Conservation (phyloP, 139 green algal genomes). For the Trebouxia sp. region DNA sequence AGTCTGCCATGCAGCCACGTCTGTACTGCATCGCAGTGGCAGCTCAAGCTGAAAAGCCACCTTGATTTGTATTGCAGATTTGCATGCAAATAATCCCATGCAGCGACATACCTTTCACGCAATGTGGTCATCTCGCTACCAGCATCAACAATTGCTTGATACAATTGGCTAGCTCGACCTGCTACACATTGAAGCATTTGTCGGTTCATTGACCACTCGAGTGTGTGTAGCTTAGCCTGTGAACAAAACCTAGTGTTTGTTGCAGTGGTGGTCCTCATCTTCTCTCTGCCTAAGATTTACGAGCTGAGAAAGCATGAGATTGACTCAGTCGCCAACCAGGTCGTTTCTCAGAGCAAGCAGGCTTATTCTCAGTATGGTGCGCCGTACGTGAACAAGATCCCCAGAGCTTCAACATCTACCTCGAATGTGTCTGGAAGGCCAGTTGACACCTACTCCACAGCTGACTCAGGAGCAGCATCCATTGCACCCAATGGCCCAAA, state of each 20-base stretch:
- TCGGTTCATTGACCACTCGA: neutral
- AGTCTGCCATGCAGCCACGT: too few relatives aligned
- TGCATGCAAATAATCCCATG: too few relatives aligned
- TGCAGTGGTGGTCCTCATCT: conserved; percentile 43
- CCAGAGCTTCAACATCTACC: conserved; percentile 29
- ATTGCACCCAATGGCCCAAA: conserved; percentile 11
- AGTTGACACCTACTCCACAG: neutral
- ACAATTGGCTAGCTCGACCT: too few relatives aligned
- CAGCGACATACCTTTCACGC: too few relatives aligned
- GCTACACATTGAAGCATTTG: too few relatives aligned
- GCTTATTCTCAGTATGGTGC: conserved; percentile 46
- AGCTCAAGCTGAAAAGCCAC: too few relatives aligned
- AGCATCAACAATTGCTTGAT: too few relatives aligned
- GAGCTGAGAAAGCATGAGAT: conserved; percentile 67
- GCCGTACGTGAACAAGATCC: conserved; percentile 43
- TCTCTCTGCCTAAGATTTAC: conserved; percentile 57
- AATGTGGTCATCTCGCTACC: too few relatives aligned
- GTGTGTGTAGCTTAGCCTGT: neutral
- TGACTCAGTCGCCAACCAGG: conserved; percentile 44
- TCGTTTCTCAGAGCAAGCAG: conserved; percentile 35
- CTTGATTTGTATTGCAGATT: too few relatives aligned
- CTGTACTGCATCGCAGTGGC: too few relatives aligned
- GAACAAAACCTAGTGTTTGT: neutral
- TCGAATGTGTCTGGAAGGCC: neutral
- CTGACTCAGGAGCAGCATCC: conserved; percentile 7